These are phyloP conservation scores for Gossypium gossypioides DNA, from an alignment of 441 rosid genomes.

Conservation along the genomic window DNA sequence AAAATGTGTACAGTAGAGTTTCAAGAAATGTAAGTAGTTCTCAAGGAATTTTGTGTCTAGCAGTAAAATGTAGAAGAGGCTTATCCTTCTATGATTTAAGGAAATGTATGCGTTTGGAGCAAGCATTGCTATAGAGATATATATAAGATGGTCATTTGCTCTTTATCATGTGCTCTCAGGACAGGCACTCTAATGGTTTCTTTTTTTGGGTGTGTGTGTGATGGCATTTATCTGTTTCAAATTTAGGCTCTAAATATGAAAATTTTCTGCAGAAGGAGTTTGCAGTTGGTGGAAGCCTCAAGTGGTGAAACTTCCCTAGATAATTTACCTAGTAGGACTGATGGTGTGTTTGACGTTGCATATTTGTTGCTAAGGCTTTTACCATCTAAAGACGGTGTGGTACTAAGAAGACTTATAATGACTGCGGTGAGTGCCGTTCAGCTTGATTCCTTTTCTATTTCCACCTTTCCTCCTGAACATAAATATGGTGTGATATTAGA, in stretches of 20 bases:
- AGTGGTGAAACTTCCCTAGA: constrained; percentile 30
- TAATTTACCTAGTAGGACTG: constrained; percentile 25
- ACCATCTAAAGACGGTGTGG: constrained; percentile 69
- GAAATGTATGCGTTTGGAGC: neutral
- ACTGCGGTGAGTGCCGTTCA: constrained; percentile 61
- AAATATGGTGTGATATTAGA: neutral
- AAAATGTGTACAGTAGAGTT: too few species aligned
- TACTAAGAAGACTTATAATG: constrained; percentile 76
- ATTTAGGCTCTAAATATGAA: neutral
- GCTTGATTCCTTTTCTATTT: constrained; percentile 8
- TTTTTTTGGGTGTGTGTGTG: neutral
- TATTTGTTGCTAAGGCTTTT: constrained; percentile 53
- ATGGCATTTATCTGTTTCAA: neutral
- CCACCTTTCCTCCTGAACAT: neutral
- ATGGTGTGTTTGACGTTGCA: constrained; percentile 38
- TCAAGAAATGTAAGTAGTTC: neutral
- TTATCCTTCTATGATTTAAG: neutral
- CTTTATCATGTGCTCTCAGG: neutral
- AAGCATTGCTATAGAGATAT: neutral
- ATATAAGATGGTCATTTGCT: neutral
- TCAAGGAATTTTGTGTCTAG: neutral
- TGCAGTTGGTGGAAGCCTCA: constrained; percentile 26
- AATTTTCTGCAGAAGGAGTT: constrained; percentile 42
- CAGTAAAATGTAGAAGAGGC: neutral
- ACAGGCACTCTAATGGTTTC: too few species aligned